Evolutionary conservation across 2,329 filamentous ascomycete genomes (phyloP), one percentile per base, ranked within the genome.

Genomic region (Paraphaeosphaeria minitans): DNA sequence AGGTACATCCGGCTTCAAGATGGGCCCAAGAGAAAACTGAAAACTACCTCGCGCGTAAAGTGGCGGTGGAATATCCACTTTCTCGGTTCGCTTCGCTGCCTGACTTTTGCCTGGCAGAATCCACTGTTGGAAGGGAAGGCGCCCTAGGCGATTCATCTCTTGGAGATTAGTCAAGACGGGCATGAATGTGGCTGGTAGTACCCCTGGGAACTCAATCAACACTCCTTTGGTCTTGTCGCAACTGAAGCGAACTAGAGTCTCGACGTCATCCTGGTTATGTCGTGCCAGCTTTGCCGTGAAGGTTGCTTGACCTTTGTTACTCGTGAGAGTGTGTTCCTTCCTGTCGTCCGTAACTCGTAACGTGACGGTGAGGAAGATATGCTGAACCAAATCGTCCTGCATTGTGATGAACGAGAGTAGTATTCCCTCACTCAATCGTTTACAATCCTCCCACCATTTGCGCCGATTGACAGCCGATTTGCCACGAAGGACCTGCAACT

Each of bases 401-500:
- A 62, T 37, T 47, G 53, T 66, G 27, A 72, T 67, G 37, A 66
- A 71, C 1, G 68, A 75, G 5, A 76, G 62, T 1, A 76, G 60
- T 19, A 66, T 58, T 1, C 71, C 73, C 13, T 64, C 55, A 8
- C 62, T 58, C 0, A 76, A 52, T 19, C 69, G 61, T 16, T 57
- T 67, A 0, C 66, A 70, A 0, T 74, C 71, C 14, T 68, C 62
- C 74, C 70, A 75, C 73, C 69, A 76, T 29, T 53, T 60, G 1
- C 22, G 50, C n/a, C 61, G 63, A n/a, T 67, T 61, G 5, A 0
- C 13, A 3, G 35, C 46, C 12, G 56, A 47, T 49, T 61, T 66
- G 2, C 35, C 56, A 8, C 57, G 69, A 4, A 70, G n/a, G 1
- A 7, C 9, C 2, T 14, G 24, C 13, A 64, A 70, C 37, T 72